Conservation (phyloP, 768 basidiomycete genomes). For the Neoboletus brunneissimus region DNA sequence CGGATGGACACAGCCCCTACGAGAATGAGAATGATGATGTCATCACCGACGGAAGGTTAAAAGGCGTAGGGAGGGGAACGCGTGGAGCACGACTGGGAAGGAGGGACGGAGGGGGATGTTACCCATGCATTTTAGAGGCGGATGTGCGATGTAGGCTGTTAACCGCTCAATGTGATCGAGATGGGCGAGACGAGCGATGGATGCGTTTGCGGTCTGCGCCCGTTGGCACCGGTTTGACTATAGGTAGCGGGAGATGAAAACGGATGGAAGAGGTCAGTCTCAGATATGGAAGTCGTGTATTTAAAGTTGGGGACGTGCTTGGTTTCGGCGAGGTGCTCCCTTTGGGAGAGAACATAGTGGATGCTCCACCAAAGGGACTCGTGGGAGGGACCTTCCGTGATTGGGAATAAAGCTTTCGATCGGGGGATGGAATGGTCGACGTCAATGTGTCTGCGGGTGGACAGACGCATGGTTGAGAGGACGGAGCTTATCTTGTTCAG, state of each 20-base stretch:
- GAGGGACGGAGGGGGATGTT: neutral
- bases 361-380: neutral
- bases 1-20: neutral
- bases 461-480: slow-evolving; percentile 10
- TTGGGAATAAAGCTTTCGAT: slow-evolving; percentile 3
- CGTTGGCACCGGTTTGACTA: neutral
- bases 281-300: slow-evolving; percentile 3
- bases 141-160: neutral
- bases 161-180: slow-evolving; percentile 3
- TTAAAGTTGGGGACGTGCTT: slow-evolving; percentile 1
- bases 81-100: neutral
- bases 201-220: slow-evolving; percentile 12
- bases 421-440: neutral
- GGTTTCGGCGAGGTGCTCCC: neutral
- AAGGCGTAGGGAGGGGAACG: neutral
- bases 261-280: neutral
- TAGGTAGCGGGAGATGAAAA: slow-evolving; percentile 3
- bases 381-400: neutral
- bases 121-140: slow-evolving; percentile 4
- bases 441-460: slow-evolving; percentile 21
- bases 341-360: neutral
- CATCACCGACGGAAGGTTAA: neutral
- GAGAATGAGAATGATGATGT: neutral
- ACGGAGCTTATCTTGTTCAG: slow-evolving; percentile 9
- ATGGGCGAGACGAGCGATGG: neutral